Base-by-base conservation (phyloP, 2,329 filamentous ascomycete genomes). In the Colletotrichum lini region DNA sequence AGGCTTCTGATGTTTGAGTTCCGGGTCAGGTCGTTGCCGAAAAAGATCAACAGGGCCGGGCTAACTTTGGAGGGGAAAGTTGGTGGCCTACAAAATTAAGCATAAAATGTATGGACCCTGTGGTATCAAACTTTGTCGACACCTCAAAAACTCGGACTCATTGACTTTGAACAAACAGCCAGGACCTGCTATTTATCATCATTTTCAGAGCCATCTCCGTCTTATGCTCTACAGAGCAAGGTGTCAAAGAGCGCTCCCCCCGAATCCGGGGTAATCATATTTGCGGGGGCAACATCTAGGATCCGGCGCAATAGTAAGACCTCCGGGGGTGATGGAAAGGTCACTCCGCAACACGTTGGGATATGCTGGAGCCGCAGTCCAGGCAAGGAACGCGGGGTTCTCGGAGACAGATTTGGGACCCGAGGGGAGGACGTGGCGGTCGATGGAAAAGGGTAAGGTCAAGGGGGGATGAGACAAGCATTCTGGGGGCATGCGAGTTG, bases 121-220 rank as follows among this genome's bases (percentile, higher is more conserved):
- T 44, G 35, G 45, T 16, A 21, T 40, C 45, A 10, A 47, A 9
- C 23, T 21, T 13, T 54, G 38, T 26, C 58, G 21, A 30, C 30
- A 30, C 18, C 4, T 23, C 7, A 23, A 38, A n/a, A 15, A 59
- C 35, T 38, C 23, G 16, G 26, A 47, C 54, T 35, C 67, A 18
- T 26, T 40, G 18, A 47, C 10, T 35, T 44, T 15, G 12, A 13
- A 59, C n/a, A 58, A 21, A 9, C 53, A 63, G 35, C 47, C n/a
- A 59, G 57, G 45, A 26, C 38, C 44, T 72, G 59, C 65, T 72
- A 72, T 72, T 72, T 72, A 72, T 72, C 52, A 49, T 52, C 40
- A 47, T 58, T 56, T 60, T 1, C 5, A 21, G 38, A 38, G 3
- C 35, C 10, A 45, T 38, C 44, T 13, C 15, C 23, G 40, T 18